Conservation (phyloP, 2,329 filamentous ascomycete species). For the Furcasterigmium sp. region DNA sequence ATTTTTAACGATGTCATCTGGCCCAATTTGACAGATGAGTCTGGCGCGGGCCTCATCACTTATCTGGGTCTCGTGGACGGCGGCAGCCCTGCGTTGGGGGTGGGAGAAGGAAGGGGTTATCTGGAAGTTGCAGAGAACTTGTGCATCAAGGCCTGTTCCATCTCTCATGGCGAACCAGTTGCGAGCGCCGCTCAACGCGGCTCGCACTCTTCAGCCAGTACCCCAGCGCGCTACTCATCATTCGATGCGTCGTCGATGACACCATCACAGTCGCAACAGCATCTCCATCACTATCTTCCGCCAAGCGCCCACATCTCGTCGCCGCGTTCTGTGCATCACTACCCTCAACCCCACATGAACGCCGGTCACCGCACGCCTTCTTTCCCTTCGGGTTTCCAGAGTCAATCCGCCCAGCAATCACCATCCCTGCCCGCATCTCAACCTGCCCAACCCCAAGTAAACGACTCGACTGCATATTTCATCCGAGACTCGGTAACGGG, state of each 20-base stretch:
- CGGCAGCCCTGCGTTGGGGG: slow-evolving; percentile 77
- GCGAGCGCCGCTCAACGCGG: slow-evolving; percentile 65
- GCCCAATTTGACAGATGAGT: slow-evolving; percentile 95
- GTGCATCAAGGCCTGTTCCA: slow-evolving; percentile 79
- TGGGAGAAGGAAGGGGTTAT: slow-evolving; percentile 76
- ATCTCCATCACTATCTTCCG: slow-evolving; percentile 2
- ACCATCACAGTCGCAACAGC: slow-evolving; percentile 6
- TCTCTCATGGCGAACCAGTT: slow-evolving; percentile 88
- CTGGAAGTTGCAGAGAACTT: slow-evolving; percentile 84
- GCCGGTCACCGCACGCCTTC: not conserved
- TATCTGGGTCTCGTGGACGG: slow-evolving; percentile 87
- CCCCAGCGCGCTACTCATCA: slow-evolving; percentile 20
- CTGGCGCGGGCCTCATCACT: slow-evolving; percentile 87
- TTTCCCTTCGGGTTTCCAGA: not conserved
- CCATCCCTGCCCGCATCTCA: slow-evolving; percentile 3
- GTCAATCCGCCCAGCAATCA: not conserved
- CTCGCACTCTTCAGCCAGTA: slow-evolving; percentile 17
- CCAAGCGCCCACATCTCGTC: slow-evolving; percentile 5
- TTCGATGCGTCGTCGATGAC: slow-evolving; percentile 21
- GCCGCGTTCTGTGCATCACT: slow-evolving; percentile 5
- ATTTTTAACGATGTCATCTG: slow-evolving; percentile 98
- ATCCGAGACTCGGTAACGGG: slow-evolving; percentile 68
- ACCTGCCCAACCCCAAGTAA: slow-evolving; percentile 36
- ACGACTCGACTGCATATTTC: slow-evolving; percentile 91
- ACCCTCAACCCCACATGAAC: slow-evolving; percentile 4